These are phyloP conservation scores for Candida michaelii DNA, from an alignment of 805 yeast genomes.

Conservation along the genomic window DNA sequence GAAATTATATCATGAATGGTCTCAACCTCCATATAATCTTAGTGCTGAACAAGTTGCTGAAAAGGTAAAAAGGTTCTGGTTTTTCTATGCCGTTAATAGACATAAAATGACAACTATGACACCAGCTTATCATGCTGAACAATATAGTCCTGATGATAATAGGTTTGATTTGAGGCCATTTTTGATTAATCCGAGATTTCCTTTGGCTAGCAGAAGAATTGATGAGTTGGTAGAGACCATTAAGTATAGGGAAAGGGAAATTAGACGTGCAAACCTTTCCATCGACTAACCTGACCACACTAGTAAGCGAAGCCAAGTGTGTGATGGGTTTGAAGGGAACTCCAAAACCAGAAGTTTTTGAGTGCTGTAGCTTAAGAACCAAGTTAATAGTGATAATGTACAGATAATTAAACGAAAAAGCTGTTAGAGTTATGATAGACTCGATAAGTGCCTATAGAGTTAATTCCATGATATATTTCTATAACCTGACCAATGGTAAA, in stretches of 20 bases:
- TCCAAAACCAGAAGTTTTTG: too few species aligned
- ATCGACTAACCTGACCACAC: slow-evolving; percentile 44
- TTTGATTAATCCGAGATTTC: slow-evolving; percentile 82
- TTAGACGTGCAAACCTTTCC: slow-evolving; percentile 33
- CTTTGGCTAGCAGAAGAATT: slow-evolving; percentile 87
- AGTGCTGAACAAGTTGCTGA: slow-evolving; percentile 84
- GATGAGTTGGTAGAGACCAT: slow-evolving; percentile 68
- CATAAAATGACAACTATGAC: slow-evolving; percentile 98
- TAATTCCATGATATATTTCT: too few species aligned
- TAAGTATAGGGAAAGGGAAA: slow-evolving; percentile 41
- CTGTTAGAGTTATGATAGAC: too few species aligned
- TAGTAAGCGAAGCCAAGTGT: too few species aligned
- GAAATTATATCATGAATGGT: slow-evolving; percentile 89
- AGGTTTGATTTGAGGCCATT: slow-evolving; percentile 96
- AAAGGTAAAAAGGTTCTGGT: slow-evolving; percentile 90
- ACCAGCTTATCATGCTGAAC: slow-evolving; percentile 97
- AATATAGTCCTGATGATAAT: slow-evolving; percentile 97
- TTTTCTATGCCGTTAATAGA: slow-evolving; percentile 90
- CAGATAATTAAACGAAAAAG: too few species aligned
- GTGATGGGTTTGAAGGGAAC: too few species aligned
- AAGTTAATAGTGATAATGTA: too few species aligned
- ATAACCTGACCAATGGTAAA: too few species aligned
- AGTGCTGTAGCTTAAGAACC: too few species aligned
- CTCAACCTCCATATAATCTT: slow-evolving; percentile 60
- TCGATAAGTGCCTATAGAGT: too few species aligned